Conservation (phyloP, 2,329 filamentous ascomycete genomes). For the Verticillium tricorpus region DNA sequence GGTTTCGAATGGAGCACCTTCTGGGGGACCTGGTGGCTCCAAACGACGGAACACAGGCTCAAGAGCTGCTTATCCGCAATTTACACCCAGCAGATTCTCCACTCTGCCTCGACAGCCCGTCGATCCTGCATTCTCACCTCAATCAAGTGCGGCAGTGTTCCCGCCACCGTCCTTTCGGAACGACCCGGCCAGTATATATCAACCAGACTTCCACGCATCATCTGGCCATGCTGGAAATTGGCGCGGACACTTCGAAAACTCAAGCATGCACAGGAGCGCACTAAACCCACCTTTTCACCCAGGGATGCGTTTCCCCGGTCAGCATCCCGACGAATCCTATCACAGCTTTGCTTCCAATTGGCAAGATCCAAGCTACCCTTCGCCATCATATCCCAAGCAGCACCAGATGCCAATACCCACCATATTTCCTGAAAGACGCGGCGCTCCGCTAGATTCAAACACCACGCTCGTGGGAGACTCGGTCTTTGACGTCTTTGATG, state of each 20-base stretch:
- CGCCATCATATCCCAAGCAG: background rate
- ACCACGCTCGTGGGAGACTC: background rate
- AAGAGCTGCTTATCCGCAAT: background rate
- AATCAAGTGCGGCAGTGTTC: background rate
- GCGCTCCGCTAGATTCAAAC: background rate
- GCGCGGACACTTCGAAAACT: background rate
- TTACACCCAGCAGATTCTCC: background rate
- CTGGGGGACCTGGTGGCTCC: background rate
- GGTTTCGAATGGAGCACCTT: background rate
- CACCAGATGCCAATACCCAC: slow-evolving; percentile 4
- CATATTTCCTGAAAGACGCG: slow-evolving; percentile 5
- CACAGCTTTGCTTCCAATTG: background rate
- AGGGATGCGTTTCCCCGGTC: background rate
- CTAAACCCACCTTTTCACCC: background rate
- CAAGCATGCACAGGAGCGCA: background rate
- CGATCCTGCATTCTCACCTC: background rate
- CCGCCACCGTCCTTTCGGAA: background rate
- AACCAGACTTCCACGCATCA: background rate
- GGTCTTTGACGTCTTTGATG: slow-evolving; percentile 10
- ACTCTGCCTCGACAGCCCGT: background rate
- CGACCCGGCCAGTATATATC: background rate
- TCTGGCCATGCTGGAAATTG: background rate
- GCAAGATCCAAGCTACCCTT: background rate
- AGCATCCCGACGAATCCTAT: background rate
- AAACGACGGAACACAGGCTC: background rate